Conservation (phyloP, 2,329 filamentous ascomycete species). For the Nemania sp. region DNA sequence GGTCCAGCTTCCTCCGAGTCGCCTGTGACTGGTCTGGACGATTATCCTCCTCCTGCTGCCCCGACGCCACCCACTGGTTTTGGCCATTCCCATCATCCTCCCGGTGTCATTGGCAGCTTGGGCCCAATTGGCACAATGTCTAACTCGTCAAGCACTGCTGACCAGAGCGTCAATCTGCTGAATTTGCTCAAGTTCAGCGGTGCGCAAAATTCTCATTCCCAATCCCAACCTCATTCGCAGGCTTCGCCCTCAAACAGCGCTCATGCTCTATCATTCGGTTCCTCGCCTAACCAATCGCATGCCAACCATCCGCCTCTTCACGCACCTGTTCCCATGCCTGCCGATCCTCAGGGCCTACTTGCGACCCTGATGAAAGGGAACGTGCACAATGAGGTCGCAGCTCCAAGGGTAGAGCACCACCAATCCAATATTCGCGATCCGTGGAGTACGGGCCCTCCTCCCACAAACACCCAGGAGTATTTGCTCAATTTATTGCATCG, state of each 20-base stretch:
- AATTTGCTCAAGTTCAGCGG: conserved; percentile 71
- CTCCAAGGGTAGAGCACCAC: conserved; percentile 51
- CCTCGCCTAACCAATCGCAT: conserved; percentile 41
- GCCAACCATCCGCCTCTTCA: conserved; percentile 56
- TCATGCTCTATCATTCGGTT: conserved; percentile 44
- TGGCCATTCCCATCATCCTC: conserved; percentile 55
- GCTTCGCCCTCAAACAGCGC: conserved; percentile 44
- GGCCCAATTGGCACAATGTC: conserved; percentile 63
- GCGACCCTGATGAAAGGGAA: conserved; percentile 71
- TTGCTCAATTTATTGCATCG: conserved; percentile 87
- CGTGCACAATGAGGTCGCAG: conserved; percentile 60
- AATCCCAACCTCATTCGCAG: conserved; percentile 47
- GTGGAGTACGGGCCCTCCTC: conserved; percentile 64
- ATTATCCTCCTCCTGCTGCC: conserved; percentile 58
- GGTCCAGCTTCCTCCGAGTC: conserved; percentile 47
- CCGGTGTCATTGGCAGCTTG: conserved; percentile 56
- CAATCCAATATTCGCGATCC: conserved; percentile 46
- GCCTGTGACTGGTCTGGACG: conserved; percentile 47
- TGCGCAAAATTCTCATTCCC: conserved; percentile 50
- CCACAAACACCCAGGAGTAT: conserved; percentile 83
- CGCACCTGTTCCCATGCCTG: conserved; percentile 67
- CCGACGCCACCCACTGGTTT: conserved; percentile 59
- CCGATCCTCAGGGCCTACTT: conserved; percentile 68
- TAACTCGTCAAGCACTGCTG: conserved; percentile 49
- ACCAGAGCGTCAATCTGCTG: conserved; percentile 67